These are phyloP conservation scores for Didymella exigua DNA, from an alignment of 2,329 filamentous ascomycete genomes.

Conservation along the genomic window DNA sequence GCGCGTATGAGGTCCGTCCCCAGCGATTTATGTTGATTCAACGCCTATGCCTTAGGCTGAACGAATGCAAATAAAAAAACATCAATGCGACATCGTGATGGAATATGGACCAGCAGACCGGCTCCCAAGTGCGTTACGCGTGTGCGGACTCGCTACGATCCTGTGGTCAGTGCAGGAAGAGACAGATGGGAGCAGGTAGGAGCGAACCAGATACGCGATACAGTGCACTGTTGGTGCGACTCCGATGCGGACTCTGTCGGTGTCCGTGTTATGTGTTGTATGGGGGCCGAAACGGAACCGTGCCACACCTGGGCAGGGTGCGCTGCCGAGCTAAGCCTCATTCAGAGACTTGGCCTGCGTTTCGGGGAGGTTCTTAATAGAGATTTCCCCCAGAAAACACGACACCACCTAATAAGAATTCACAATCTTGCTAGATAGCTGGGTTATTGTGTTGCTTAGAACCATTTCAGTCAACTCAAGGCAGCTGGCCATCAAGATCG, in stretches of 20 bases:
- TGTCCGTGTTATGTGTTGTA: background rate
- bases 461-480: background rate
- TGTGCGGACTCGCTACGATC: background rate
- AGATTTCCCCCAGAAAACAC: background rate
- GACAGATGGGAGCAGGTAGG: background rate
- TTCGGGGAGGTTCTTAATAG: background rate
- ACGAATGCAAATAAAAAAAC: background rate
- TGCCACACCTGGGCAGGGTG: background rate
- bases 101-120: background rate
- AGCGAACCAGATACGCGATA: background rate
- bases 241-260: background rate
- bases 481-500: background rate
- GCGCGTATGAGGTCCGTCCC: background rate
- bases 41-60: background rate
- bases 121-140: background rate
- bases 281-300: conserved; percentile 1
- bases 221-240: background rate
- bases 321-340: background rate
- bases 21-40: background rate
- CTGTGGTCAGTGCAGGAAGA: background rate
- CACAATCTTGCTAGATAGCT: background rate
- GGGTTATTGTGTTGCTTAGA: background rate
- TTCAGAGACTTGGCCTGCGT: background rate
- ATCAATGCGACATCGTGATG: background rate
- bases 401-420: background rate